Conservation (phyloP, 1,284 basidiomycete species). For the Porodaedalea pini region DNA sequence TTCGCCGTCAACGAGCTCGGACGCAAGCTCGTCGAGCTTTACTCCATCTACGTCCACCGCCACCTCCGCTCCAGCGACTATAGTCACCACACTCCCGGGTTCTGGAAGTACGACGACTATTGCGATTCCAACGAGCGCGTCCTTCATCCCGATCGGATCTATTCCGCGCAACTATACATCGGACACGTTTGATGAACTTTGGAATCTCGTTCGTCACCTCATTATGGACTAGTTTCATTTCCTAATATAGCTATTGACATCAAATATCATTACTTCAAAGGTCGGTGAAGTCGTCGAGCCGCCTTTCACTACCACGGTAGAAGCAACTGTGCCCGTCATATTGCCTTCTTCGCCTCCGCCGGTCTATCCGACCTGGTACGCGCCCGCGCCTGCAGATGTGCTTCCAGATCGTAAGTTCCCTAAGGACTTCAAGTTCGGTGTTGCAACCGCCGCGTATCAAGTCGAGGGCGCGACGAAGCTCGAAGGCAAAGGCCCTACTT, state of each 20-base stretch:
- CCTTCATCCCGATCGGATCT: conserved; percentile 38
- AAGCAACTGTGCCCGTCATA: conserved; percentile 36
- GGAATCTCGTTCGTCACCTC: conserved; percentile 37
- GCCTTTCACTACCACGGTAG: conserved; percentile 42
- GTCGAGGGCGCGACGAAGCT: conserved; percentile 47
- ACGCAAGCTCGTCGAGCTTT: background rate
- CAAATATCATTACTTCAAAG: conserved; percentile 25
- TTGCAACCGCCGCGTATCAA: conserved; percentile 46
- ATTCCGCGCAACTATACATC: conserved; percentile 38
- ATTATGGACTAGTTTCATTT: background rate
- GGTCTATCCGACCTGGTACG: conserved; percentile 43
- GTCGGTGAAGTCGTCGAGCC: conserved; percentile 42
- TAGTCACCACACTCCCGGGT: too few species aligned
- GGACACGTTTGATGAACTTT: conserved; percentile 36
- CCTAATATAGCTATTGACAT: background rate
- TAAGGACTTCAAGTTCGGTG: conserved; percentile 43
- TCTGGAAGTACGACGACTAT: too few species aligned
- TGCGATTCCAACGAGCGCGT: background rate
- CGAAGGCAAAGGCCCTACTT: conserved; percentile 45
- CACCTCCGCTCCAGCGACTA: too few species aligned
- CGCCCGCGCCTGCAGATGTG: conserved; percentile 39
- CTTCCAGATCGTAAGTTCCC: conserved; percentile 40
- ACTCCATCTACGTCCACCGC: conserved; percentile 6
- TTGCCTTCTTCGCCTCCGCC: conserved; percentile 41
- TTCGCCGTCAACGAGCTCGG: background rate